Evolutionary conservation across 768 basidiomycete genomes (phyloP).

Genomic region (Coprinellus micaceus): DNA sequence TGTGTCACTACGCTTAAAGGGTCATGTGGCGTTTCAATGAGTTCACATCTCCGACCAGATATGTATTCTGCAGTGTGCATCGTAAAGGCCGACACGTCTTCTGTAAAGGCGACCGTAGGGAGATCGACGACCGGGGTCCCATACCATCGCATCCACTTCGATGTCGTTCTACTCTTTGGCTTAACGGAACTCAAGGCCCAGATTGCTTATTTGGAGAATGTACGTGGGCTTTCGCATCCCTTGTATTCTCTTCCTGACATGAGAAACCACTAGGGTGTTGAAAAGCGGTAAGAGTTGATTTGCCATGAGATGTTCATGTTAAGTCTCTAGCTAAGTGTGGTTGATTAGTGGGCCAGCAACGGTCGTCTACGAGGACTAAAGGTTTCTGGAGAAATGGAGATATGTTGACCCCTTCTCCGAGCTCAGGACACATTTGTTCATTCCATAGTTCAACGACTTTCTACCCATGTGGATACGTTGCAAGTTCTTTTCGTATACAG

Average conservation of each 20-base stretch:
- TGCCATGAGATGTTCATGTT: slow-evolving; percentile 5
- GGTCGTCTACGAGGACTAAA: neutral
- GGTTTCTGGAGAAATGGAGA: neutral
- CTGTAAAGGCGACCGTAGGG: neutral
- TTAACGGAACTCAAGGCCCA: slow-evolving; percentile 6
- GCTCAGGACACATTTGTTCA: neutral
- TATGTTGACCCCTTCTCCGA: neutral
- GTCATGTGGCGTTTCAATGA: neutral
- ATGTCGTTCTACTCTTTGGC: slow-evolving; percentile 4
- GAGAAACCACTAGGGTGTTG: neutral
- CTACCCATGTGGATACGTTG: too few relatives aligned
- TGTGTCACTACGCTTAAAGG: neutral
- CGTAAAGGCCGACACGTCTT: neutral
- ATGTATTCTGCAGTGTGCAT: neutral
- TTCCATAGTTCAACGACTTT: too few relatives aligned
- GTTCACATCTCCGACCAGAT: neutral
- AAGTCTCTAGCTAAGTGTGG: neutral
- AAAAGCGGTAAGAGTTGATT: slow-evolving; percentile 3
- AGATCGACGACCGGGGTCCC: neutral
- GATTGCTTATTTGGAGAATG: slow-evolving; percentile 2
- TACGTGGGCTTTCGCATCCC: neutral
- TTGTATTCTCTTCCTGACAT: neutral
- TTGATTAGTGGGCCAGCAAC: neutral
- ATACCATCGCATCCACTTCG: neutral
- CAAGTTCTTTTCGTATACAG: too few relatives aligned